Conservation (phyloP, 202 grass and related monocot species). For the Digitaria exilis region DNA sequence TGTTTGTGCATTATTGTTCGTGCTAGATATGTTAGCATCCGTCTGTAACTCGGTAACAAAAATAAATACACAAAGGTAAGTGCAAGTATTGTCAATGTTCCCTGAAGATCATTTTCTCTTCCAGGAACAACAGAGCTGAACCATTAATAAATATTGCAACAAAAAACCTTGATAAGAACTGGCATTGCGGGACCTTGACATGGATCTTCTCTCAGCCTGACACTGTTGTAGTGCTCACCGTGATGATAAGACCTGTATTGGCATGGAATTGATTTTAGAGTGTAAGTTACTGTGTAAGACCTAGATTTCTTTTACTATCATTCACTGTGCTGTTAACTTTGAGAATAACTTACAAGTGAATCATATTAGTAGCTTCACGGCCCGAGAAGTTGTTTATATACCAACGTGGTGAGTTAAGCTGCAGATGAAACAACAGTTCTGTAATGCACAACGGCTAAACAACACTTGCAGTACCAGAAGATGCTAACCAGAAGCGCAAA, state of each 20-base stretch:
- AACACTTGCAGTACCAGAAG: not conserved
- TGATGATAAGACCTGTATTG: slow-evolving; percentile 77
- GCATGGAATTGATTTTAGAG: slow-evolving; percentile 12
- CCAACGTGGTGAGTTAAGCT: slow-evolving; percentile 84
- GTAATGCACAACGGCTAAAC: slow-evolving; percentile 11
- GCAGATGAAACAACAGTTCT: slow-evolving; percentile 38
- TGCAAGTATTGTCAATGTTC: not conserved
- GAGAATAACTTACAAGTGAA: slow-evolving; percentile 86
- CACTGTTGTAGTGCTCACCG: slow-evolving; percentile 91
- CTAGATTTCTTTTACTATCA: not conserved
- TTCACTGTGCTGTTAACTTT: not conserved
- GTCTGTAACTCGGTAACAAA: slow-evolving; percentile 39
- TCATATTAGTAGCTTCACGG: slow-evolving; percentile 67
- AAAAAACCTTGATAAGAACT: slow-evolving; percentile 77
- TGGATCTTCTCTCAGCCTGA: slow-evolving; percentile 85
- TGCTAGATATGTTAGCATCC: slow-evolving; percentile 61
- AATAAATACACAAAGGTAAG: slow-evolving; percentile 21
- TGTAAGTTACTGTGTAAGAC: not conserved
- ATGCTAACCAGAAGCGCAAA: not conserved
- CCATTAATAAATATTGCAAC: slow-evolving; percentile 19
- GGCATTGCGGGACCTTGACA: slow-evolving; percentile 87
- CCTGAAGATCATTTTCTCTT: slow-evolving; percentile 19
- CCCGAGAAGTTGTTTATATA: slow-evolving; percentile 89
- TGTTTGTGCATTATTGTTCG: slow-evolving; percentile 49
- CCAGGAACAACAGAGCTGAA: slow-evolving; percentile 31